A percentile compares a stretch with the other conserved stretches of the same genome.
phyloP scores from a whole-genome alignment of 116 monocot species.

The Posidonia oceanica region DNA sequence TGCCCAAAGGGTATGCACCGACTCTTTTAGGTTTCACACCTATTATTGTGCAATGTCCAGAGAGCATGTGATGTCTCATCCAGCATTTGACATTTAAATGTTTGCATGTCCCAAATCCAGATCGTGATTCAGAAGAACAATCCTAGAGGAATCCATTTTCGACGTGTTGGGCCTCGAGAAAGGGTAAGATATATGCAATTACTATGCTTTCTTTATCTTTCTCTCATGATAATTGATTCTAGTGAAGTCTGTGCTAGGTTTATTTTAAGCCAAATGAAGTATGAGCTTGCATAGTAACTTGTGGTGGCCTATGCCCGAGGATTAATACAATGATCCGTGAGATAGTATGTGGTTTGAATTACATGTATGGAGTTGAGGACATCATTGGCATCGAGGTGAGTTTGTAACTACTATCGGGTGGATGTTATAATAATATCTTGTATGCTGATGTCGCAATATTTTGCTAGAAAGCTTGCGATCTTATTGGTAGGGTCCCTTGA shows the following conservation, averaged over 20 bases:
- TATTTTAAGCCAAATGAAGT: slow-evolving; percentile 84
- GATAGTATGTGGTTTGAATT: slow-evolving; percentile 66
- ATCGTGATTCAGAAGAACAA: no score
- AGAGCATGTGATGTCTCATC: no score
- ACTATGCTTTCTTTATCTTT: background rate
- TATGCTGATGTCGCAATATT: background rate
- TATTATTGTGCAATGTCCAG: no score
- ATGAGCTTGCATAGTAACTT: slow-evolving; percentile 85
- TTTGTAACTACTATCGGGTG: no score
- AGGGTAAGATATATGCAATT: slow-evolving; percentile 10
- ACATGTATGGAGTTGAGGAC: slow-evolving; percentile 79
- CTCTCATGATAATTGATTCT: background rate
- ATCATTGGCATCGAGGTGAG: slow-evolving; percentile 76
- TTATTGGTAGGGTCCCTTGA: no score
- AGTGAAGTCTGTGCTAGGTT: slow-evolving; percentile 27
- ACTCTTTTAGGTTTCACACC: no score
- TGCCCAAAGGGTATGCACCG: no score
- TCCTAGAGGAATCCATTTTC: no score
- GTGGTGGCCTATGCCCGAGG: slow-evolving; percentile 88
- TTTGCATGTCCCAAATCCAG: no score
- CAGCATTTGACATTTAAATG: no score
- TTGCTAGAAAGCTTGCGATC: background rate
- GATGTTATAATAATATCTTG: no score
- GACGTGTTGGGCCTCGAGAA: no score
- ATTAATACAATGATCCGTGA: slow-evolving; percentile 92